Conservation (phyloP, 1,284 basidiomycete species). For the Leccinum fuscescens region DNA sequence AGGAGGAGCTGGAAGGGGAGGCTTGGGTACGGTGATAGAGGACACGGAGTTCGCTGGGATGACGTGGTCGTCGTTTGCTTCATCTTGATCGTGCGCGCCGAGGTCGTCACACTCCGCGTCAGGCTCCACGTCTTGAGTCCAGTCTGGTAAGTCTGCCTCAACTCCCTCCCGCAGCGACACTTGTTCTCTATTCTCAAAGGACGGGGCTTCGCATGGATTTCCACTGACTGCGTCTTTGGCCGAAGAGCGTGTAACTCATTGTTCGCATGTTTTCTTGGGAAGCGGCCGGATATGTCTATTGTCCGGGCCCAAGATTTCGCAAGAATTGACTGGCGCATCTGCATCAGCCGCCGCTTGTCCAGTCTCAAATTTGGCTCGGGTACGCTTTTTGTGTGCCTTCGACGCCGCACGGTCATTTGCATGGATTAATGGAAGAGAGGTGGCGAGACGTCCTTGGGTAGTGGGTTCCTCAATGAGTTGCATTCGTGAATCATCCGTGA, state of each 20-base stretch:
- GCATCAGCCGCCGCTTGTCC: not conserved
- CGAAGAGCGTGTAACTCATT: not conserved
- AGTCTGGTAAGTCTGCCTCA: conserved; percentile 17
- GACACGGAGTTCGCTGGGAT: not conserved
- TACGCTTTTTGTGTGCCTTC: conserved; percentile 19
- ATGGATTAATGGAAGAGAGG: not conserved
- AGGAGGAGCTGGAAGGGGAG: conserved; percentile 37
- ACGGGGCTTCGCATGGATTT: not conserved
- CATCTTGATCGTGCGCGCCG: conserved; percentile 8
- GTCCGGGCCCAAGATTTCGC: conserved; percentile 24
- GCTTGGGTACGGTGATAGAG: conserved; percentile 24
- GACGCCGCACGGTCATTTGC: not conserved
- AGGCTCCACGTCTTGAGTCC: conserved; percentile 24
- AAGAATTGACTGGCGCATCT: not conserved
- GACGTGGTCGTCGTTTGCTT: conserved; percentile 7
- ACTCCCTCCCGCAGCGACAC: conserved; percentile 14
- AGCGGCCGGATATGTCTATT: conserved; percentile 22
- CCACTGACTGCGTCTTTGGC: not conserved
- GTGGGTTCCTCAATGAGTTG: not conserved
- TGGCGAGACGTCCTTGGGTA: not conserved
- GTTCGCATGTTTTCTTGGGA: conserved; percentile 15
- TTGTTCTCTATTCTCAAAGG: conserved; percentile 16
- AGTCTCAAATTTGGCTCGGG: conserved; percentile 20
- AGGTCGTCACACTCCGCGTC: conserved; percentile 20
- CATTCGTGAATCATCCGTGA: not conserved